A percentile compares a stretch with the other conserved stretches of the same genome.
Conservation (phyloP, 805 yeast genomes). For the Schizosaccharomyces octosporus region DNA sequence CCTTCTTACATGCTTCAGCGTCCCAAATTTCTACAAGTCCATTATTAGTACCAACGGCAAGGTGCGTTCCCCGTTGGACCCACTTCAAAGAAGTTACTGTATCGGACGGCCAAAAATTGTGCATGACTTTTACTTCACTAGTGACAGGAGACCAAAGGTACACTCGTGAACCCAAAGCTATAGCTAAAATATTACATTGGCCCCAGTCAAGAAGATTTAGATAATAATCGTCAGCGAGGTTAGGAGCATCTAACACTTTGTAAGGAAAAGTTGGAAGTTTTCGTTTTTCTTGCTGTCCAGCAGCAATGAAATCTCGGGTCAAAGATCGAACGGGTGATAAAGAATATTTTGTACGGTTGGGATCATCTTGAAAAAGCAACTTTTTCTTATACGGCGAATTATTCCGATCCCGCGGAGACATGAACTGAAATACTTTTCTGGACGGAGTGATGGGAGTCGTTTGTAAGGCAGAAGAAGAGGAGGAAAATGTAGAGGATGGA, state of each 20-base stretch:
- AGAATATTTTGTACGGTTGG: constrained; percentile 34
- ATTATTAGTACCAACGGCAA: constrained; percentile 71
- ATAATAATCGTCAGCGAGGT: constrained; percentile 51
- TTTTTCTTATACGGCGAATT: constrained; percentile 17
- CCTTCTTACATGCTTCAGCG: constrained; percentile 54
- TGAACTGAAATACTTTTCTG: constrained; percentile 48
- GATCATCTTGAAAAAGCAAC: constrained; percentile 3
- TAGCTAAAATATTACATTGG: constrained; percentile 26
- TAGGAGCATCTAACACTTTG: constrained; percentile 42
- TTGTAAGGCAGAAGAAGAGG: constrained; percentile 12
- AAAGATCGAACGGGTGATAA: constrained; percentile 75
- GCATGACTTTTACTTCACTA: constrained; percentile 58
- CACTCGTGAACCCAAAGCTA: constrained; percentile 36
- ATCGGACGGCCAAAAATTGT: constrained; percentile 47
- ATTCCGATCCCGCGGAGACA: constrained; percentile 30
- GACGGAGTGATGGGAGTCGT: constrained; percentile 14
- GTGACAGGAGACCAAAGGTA: constrained; percentile 65
- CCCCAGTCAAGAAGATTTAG: constrained; percentile 51
- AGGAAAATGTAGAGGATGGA: background rate
- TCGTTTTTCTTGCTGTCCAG: constrained; percentile 60
- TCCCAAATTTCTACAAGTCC: constrained; percentile 96
- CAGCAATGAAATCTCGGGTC: constrained; percentile 49
- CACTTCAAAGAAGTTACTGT: constrained; percentile 64
- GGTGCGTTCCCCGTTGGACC: constrained; percentile 85
- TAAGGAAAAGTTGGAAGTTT: constrained; percentile 68